Evolutionary conservation across 1,139 yeast species (phyloP).

Genomic region (Taiozyma sp.): DNA sequence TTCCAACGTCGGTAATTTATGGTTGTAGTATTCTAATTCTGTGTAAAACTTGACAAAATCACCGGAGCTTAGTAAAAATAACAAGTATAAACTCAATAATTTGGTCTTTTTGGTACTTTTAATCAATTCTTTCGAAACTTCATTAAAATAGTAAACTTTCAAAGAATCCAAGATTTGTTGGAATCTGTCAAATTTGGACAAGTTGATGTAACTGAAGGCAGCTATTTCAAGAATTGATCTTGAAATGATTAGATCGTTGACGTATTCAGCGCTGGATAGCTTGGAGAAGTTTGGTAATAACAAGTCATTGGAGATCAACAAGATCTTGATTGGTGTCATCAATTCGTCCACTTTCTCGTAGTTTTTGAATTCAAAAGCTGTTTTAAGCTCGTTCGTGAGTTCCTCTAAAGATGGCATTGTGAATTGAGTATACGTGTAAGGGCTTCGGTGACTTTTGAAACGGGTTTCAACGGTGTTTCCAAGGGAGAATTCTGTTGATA

Average conservation of each 20-base stretch:
- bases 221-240: slow-evolving; percentile 86
- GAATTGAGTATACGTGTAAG: not conserved
- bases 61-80: slow-evolving; percentile 76
- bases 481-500: not conserved
- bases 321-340: slow-evolving; percentile 70
- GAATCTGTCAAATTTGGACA: slow-evolving; percentile 58
- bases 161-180: slow-evolving; percentile 73
- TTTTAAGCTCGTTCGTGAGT: slow-evolving; percentile 63
- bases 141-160: slow-evolving; percentile 61
- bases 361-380: slow-evolving; percentile 55
- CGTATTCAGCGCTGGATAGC: slow-evolving; percentile 32
- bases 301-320: slow-evolving; percentile 71
- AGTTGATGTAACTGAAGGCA: slow-evolving; percentile 68
- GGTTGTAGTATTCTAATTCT: slow-evolving; percentile 71
- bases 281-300: slow-evolving; percentile 57
- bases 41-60: slow-evolving; percentile 86
- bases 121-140: slow-evolving; percentile 39
- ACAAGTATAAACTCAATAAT: slow-evolving; percentile 69
- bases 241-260: slow-evolving; percentile 72
- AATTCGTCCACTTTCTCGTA: slow-evolving; percentile 57
- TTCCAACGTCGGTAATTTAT: slow-evolving; percentile 47
- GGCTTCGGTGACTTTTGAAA: not conserved
- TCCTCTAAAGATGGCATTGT: slow-evolving; percentile 33
- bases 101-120: slow-evolving; percentile 67
- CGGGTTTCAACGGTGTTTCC: not conserved